Evolutionary conservation across 2,329 filamentous ascomycete species (phyloP).

Genomic region (Fusarium sp.): DNA sequence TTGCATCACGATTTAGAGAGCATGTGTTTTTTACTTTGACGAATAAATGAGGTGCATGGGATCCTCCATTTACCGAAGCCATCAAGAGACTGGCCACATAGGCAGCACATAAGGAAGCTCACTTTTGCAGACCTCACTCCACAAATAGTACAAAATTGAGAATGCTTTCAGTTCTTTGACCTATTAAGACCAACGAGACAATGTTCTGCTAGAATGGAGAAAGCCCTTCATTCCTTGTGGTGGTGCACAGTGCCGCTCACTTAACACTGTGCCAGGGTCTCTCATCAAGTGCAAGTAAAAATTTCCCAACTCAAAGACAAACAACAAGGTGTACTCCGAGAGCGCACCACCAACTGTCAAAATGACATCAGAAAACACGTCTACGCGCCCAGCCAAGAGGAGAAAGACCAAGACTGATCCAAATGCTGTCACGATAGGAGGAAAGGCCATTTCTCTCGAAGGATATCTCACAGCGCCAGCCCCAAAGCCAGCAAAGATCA

Average conservation of each 20-base stretch:
- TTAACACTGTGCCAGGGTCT: conserved; percentile 2
- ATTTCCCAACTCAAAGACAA: conserved; percentile 13
- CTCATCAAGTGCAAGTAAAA: conserved; percentile 13
- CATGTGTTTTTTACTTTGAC: not conserved
- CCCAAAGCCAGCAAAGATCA: conserved; percentile 38
- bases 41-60: not conserved
- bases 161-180: not conserved
- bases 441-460: conserved; percentile 62
- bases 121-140: not conserved
- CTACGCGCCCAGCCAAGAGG: conserved; percentile 52
- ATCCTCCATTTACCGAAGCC: not conserved
- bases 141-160: not conserved
- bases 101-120: not conserved
- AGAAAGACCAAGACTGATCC: conserved; percentile 50
- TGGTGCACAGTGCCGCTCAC: not conserved
- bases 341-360: conserved; percentile 15
- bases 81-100: not conserved
- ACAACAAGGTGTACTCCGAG: not conserved
- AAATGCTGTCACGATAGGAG: conserved; percentile 59
- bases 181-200: too few relatives aligned
- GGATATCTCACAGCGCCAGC: conserved; percentile 60
- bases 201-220: not conserved
- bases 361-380: conserved; percentile 44
- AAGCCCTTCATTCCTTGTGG: not conserved
- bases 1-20: not conserved